Base-by-base conservation (phyloP, 768 basidiomycete species). In the Paxillus ammoniavirescens region DNA sequence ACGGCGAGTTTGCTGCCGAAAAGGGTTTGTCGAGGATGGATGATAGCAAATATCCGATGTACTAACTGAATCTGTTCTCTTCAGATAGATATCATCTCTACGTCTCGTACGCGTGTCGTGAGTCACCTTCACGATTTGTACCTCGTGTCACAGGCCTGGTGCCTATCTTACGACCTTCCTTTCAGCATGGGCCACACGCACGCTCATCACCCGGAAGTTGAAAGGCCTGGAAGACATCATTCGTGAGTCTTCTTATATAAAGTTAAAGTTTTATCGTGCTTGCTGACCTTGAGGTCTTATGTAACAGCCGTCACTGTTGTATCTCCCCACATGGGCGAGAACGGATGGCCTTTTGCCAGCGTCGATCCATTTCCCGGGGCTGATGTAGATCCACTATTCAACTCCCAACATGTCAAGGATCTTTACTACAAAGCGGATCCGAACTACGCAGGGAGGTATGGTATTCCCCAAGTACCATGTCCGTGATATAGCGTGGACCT, bases 41-140 rank as follows among this genome's bases (percentile, higher is more conserved):
- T 12, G 14, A 15, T 35, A 2, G 6, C 23, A 17, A 36, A 3
- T 36, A 5, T 21, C 1, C 5, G 15, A 4, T 35, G 35, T 35
- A n/a, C n/a, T n/a, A 9, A n/a, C 28, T 49, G 17, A 48, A 28
- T 9, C 10, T 18, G 43, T 38, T 8, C 5, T 51, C 23, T 49
- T 47, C 42, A 93, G 93, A 84, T 55, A 86, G 95, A 42, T 98
- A 98, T 68, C 90, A 91, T 61, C 89, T 96, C 60, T 96, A 91
- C 62, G 90, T 97, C 53, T 89, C 89, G 4, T 83, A 85, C 58
- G 84, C 88, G 2, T 98, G 93, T 63, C 93, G 89, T 91, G 58
- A 67, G 87, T 60, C 26, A 26, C 26, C 35, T 26, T 3, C 1
- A 17, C 10, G 8, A 12, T 23, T 42, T 30, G 12, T 26, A 15